These are phyloP conservation scores for Luffa aegyptiaca DNA, from an alignment of 306 rosid genomes.

Conservation along the genomic window DNA sequence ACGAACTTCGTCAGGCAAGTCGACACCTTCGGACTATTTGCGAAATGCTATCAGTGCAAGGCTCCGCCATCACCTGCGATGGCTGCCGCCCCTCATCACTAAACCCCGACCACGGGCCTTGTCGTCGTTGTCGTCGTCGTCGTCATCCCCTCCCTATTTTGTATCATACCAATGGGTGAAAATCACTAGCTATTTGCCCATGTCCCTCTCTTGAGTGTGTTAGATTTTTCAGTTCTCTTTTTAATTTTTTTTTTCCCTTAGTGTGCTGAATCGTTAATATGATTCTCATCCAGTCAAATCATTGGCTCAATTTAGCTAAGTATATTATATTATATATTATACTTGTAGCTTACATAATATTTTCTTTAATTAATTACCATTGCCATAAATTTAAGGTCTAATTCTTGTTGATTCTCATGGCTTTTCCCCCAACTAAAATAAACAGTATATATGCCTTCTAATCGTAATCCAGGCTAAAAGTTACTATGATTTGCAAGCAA, in stretches of 20 bases:
- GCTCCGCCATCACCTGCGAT: constrained; percentile 22
- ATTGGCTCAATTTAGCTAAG: constrained; percentile 3
- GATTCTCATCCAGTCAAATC: constrained; percentile 20
- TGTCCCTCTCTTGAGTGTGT: constrained; percentile 13
- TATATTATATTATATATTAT: background rate
- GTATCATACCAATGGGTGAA: constrained; percentile 35
- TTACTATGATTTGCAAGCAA: background rate
- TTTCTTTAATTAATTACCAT: background rate
- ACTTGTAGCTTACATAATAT: background rate
- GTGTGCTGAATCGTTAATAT: constrained; percentile 49
- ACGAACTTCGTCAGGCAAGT: constrained; percentile 72
- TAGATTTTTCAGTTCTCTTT: constrained; percentile 15
- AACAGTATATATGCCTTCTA: background rate
- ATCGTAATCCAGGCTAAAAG: background rate
- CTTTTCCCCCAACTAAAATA: background rate
- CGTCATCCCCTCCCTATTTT: constrained; percentile 19
- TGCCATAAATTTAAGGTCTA: background rate
- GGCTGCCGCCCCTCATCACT: constrained; percentile 29
- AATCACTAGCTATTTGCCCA: background rate
- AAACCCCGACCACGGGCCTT: background rate
- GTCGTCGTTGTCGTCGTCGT: background rate
- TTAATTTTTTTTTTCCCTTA: background rate
- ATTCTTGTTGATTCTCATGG: background rate
- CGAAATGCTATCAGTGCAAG: constrained; percentile 96
- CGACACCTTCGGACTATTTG: constrained; percentile 83